Evolutionary conservation across 345 rosid species (phyloP), one percentile per base, ranked within the genome.

Genomic region (Pseudoturritis turrita): DNA sequence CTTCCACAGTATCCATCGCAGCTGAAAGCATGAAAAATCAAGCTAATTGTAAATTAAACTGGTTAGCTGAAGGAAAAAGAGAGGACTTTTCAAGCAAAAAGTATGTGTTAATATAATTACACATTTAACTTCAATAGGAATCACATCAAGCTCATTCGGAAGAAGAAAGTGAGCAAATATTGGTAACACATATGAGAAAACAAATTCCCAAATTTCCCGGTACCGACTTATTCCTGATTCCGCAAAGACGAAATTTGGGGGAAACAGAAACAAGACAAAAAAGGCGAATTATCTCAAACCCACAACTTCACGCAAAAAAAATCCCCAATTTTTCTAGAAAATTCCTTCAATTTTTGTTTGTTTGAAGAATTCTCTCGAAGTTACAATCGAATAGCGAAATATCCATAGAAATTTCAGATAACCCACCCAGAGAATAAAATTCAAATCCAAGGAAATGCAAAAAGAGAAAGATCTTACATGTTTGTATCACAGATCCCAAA

Each of bases 1-100:
- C 81, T 68, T 73, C 81, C 81, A 78, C 73, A n/a, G 29, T 59
- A 53, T 15, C 51, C 53, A 73, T 53, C 37, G 3, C 21, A 60
- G 59, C 81, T 78, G 74, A 13, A 59, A 36, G 63, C 49, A 22
- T 43, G 12, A 70, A 28, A 46, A 25, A 10, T 41, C 12, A 70
- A 37, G 29, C 52, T 43, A 63, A 51, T 53, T 70, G 13, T 17
- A 19, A 36, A 15, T 36, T 44, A 46, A 41, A 68, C 39, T 15
- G 9, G 2, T 29, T 25, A 59, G n/a, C 25, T 40, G 13, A 10
- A 31, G 14, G 2, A 26, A 41, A 60, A 23, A 18, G 0, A 39
- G 7, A 50, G 4, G 19, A 43, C 54, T 35, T 76, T 46, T 29
- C 62, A 60, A 35, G 45, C 29, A 18, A 50, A 62, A 26, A 22